Evolutionary conservation across 164 flowering plant species (phyloP).

Genomic region (Annona cherimola): DNA sequence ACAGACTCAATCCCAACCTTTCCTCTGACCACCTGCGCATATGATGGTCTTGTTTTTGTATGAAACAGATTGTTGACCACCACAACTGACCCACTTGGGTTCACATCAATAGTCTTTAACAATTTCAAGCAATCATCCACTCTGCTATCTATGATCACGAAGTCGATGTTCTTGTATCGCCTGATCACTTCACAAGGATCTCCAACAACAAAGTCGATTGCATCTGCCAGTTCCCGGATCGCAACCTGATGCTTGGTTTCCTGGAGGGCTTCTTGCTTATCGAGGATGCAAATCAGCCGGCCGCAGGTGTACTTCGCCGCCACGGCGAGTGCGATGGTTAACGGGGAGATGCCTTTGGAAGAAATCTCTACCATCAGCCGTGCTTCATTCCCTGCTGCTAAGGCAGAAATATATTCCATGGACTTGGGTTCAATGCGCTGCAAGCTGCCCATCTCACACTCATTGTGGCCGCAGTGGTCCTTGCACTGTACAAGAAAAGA

Average conservation of each 20-base stretch:
- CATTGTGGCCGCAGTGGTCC: background rate
- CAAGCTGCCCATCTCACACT: background rate
- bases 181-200: constrained; percentile 11
- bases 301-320: constrained; percentile 13
- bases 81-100: constrained; percentile 10
- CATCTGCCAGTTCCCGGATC: constrained; percentile 1
- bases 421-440: background rate
- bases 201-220: constrained; percentile 6
- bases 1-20: constrained; percentile 3
- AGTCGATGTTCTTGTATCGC: constrained; percentile 7
- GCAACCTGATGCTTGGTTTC: background rate
- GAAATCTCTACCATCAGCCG: constrained; percentile 9
- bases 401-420: constrained; percentile 13
- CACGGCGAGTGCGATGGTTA: constrained; percentile 8
- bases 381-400: constrained; percentile 14
- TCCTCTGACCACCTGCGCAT: background rate
- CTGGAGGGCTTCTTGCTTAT: background rate
- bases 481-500: background rate
- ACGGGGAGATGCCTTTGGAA: constrained; percentile 1
- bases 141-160: constrained; percentile 7
- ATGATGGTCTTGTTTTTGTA: background rate
- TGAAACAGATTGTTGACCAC: constrained; percentile 6
- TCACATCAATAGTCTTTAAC: constrained; percentile 7
- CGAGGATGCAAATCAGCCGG: constrained; percentile 7
- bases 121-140: background rate